Conservation (phyloP, 2,329 filamentous ascomycete species). For the Aureobasidium sp. region DNA sequence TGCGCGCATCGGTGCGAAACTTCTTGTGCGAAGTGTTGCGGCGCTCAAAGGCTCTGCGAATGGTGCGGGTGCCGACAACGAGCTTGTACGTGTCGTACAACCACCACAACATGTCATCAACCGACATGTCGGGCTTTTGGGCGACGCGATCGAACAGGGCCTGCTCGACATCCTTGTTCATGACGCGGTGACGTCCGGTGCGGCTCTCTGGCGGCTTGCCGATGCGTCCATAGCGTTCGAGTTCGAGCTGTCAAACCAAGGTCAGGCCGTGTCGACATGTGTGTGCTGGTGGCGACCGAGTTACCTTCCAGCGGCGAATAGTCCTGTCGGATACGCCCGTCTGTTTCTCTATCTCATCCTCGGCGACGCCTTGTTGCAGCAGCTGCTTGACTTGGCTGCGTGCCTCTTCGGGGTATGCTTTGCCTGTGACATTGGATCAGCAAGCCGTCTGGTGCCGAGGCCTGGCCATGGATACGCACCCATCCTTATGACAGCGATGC, state of each 20-base stretch:
- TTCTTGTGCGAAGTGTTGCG: slow-evolving; percentile 21
- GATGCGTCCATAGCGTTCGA: slow-evolving; percentile 29
- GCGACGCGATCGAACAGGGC: slow-evolving; percentile 28
- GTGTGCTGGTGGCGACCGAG: background rate
- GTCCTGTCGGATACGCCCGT: slow-evolving; percentile 29
- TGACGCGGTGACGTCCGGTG: slow-evolving; percentile 27
- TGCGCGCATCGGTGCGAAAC: slow-evolving; percentile 15
- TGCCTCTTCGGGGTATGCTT: slow-evolving; percentile 21
- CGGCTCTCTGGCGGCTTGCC: slow-evolving; percentile 30
- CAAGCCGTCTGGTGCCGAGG: slow-evolving; percentile 1
- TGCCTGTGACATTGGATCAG: slow-evolving; percentile 17
- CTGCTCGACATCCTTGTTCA: slow-evolving; percentile 28
- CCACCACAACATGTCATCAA: slow-evolving; percentile 33
- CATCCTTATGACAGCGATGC: slow-evolving; percentile 12
- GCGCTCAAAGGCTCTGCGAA: slow-evolving; percentile 29
- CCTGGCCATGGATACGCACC: slow-evolving; percentile 6
- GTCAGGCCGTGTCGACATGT: background rate
- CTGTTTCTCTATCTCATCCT: slow-evolving; percentile 28
- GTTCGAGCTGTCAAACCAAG: slow-evolving; percentile 20
- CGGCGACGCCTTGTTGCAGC: slow-evolving; percentile 27
- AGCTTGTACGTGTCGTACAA: slow-evolving; percentile 29
- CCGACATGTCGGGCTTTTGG: slow-evolving; percentile 26
- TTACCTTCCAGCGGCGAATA: slow-evolving; percentile 26
- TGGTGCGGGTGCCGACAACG: slow-evolving; percentile 29
- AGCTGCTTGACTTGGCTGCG: slow-evolving; percentile 22